Conservation (phyloP, 352 stramenopile species). For the Phytophthora megakarya region DNA sequence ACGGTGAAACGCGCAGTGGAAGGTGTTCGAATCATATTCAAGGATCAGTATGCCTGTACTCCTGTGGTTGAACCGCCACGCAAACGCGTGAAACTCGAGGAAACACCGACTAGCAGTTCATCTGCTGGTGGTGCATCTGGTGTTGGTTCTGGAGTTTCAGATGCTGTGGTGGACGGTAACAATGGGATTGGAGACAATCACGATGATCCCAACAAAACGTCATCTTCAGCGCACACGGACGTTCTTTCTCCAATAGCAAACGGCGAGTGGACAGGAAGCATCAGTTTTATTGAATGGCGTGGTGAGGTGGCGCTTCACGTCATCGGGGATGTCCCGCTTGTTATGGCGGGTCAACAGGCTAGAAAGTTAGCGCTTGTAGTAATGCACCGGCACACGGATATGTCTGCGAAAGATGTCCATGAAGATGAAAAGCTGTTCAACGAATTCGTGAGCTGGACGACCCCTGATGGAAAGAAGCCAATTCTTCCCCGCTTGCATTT, state of each 20-base stretch:
- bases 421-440: conserved; percentile 87
- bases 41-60: conserved; percentile 72
- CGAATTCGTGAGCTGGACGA: conserved; percentile 83
- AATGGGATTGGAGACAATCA: conserved; percentile 23
- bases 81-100: conserved; percentile 69
- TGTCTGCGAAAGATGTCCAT: conserved; percentile 37
- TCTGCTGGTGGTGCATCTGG: conserved; percentile 7
- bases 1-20: conserved; percentile 72
- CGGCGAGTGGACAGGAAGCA: conserved; percentile 75
- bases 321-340: conserved; percentile 69
- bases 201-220: conserved; percentile 25
- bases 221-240: conserved; percentile 37
- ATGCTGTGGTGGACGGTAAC: conserved; percentile 25
- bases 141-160: conserved; percentile 5
- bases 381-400: conserved; percentile 56
- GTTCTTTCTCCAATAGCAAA: conserved; percentile 52
- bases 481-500: conserved; percentile 81
- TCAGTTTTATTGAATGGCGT: conserved; percentile 89
- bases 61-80: conserved; percentile 71
- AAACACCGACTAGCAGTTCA: conserved; percentile 21
- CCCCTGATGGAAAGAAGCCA: conserved; percentile 60
- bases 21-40: conserved; percentile 79
- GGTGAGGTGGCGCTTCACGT: conserved; percentile 79
- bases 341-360: conserved; percentile 81
- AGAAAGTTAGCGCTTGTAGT: conserved; percentile 74